Evolutionary conservation across 352 stramenopile species (phyloP).

Genomic region (Globisporangium solare): DNA sequence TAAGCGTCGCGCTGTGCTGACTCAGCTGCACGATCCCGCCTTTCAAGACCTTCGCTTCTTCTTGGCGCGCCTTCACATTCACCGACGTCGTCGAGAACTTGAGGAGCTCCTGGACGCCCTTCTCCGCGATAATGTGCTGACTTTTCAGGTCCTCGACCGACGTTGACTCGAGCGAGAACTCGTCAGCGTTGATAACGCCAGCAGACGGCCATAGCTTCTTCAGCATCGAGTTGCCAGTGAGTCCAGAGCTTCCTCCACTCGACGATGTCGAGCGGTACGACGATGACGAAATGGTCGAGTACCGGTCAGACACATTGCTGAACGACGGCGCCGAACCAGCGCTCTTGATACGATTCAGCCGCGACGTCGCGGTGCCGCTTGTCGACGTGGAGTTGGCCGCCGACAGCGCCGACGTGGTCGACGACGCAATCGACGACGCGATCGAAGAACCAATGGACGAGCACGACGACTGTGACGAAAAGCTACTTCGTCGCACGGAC

Average conservation of each 20-base stretch:
- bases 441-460: slow-evolving; percentile 28
- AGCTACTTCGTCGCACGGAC: slow-evolving; percentile 39
- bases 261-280: slow-evolving; percentile 17
- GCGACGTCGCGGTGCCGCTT: slow-evolving; percentile 6
- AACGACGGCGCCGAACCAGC: slow-evolving; percentile 8
- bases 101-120: slow-evolving; percentile 60
- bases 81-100: slow-evolving; percentile 33
- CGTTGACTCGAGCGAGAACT: slow-evolving; percentile 41
- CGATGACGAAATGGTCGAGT: slow-evolving; percentile 27
- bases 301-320: slow-evolving; percentile 15
- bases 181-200: slow-evolving; percentile 19
- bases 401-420: slow-evolving; percentile 11
- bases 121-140: slow-evolving; percentile 58
- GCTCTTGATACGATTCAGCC: slow-evolving; percentile 9
- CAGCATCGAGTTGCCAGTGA: slow-evolving; percentile 19
- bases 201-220: slow-evolving; percentile 26
- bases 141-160: slow-evolving; percentile 56
- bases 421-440: slow-evolving; percentile 16
- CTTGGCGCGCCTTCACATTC: slow-evolving; percentile 36
- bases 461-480: slow-evolving; percentile 45
- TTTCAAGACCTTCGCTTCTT: slow-evolving; percentile 55
- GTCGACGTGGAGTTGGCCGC: slow-evolving; percentile 12
- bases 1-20: slow-evolving; percentile 40
- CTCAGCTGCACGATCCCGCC: slow-evolving; percentile 33
- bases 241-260: slow-evolving; percentile 10